phyloP scores from a whole-genome alignment of 176 grass and related monocot species.

The Lolium rigidum region DNA sequence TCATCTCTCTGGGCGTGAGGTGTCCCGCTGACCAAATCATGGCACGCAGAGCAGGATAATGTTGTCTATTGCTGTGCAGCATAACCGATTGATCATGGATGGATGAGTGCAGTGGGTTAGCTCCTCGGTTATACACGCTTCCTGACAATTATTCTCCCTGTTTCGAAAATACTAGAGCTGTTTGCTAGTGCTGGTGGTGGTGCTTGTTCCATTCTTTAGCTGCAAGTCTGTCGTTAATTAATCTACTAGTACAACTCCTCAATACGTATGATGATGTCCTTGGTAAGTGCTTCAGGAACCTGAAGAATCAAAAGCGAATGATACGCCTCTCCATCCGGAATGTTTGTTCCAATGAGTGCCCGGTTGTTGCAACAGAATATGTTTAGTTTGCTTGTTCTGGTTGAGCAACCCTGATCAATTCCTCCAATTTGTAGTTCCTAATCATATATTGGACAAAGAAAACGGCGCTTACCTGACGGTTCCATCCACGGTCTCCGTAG shows the following conservation, averaged over 20 bases:
- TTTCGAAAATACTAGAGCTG: not conserved
- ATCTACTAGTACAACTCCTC: too few relatives aligned
- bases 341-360: not conserved
- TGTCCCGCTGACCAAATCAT: not conserved
- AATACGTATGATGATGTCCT: not conserved
- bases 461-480: not conserved
- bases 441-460: not conserved
- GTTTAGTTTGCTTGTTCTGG: not conserved
- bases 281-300: not conserved
- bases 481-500: too few relatives aligned
- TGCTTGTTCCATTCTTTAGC: not conserved
- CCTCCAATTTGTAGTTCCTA: not conserved
- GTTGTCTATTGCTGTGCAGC: not conserved
- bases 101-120: not conserved
- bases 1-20: not conserved
- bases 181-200: not conserved
- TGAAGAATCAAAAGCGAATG: not conserved
- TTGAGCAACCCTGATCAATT: not conserved
- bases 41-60: not conserved
- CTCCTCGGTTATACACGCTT: not conserved
- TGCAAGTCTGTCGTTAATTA: not conserved
- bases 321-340: not conserved
- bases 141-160: not conserved
- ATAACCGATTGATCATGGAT: not conserved
- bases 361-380: not conserved